phyloP scores from a whole-genome alignment of 1,284 basidiomycete genomes.

The Tilletia walkeri region DNA sequence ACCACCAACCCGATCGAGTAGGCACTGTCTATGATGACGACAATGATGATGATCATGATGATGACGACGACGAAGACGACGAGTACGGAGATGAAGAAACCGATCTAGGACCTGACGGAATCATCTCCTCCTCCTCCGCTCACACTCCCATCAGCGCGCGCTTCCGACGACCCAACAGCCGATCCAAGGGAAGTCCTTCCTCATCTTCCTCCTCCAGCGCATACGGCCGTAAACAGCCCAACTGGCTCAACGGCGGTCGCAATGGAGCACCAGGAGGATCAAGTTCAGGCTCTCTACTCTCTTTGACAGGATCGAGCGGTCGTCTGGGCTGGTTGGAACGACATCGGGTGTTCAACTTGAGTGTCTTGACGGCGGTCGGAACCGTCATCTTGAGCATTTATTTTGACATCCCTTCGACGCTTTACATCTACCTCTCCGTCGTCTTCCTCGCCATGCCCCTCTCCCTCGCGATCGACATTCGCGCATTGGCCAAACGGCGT shows the following conservation, averaged over 20 bases:
- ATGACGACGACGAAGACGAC: background rate
- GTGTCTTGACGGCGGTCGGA: background rate
- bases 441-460: constrained; percentile 25
- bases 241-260: background rate
- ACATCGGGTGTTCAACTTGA: background rate
- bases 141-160: constrained; percentile 4
- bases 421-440: constrained; percentile 24
- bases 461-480: constrained; percentile 5
- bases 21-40: background rate
- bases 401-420: constrained; percentile 28
- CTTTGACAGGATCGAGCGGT: background rate
- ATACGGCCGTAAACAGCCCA: background rate
- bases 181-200: background rate
- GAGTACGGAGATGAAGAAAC: background rate
- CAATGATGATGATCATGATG: background rate
- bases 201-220: background rate
- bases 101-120: background rate
- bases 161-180: background rate
- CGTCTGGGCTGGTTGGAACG: constrained; percentile 11
- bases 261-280: too few relatives aligned
- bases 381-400: constrained; percentile 20
- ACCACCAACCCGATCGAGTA: background rate
- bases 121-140: constrained; percentile 5
- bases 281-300: background rate
- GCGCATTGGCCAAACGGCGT: constrained; percentile 1